phyloP scores from a whole-genome alignment of 305 asterid species.

The Rubia peregrina region DNA sequence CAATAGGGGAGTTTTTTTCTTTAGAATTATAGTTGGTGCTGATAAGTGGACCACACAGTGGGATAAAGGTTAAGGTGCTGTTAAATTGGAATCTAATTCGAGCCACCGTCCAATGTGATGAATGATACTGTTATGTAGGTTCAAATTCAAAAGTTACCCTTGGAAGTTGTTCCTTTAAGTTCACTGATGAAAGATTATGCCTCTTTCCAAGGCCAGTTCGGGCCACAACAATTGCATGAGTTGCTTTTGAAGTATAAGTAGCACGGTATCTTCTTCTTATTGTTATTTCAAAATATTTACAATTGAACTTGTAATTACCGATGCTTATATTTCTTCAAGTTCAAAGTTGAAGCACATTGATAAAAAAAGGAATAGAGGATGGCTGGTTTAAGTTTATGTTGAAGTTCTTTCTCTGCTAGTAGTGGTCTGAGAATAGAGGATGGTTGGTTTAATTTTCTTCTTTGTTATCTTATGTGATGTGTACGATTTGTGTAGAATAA shows the following conservation, averaged over 20 bases:
- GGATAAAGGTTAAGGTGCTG: too few relatives aligned
- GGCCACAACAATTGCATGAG: too few relatives aligned
- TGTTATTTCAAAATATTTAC: constrained; percentile 5
- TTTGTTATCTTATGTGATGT: too few relatives aligned
- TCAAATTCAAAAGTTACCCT: neutral
- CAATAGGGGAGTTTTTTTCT: neutral
- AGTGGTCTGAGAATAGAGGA: too few relatives aligned
- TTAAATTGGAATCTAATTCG: neutral
- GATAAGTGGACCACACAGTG: neutral
- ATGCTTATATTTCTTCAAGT: constrained; percentile 36
- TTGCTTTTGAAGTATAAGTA: constrained; percentile 5
- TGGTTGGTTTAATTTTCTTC: too few relatives aligned
- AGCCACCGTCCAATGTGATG: neutral
- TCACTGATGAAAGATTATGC: neutral
- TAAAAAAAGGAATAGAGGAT: constrained; percentile 31
- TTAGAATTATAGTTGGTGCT: neutral
- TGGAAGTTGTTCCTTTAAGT: neutral
- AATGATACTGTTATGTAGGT: neutral
- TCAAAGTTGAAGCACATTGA: constrained; percentile 23
- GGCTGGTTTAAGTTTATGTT: too few relatives aligned
- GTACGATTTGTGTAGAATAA: too few relatives aligned
- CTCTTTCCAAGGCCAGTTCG: neutral
- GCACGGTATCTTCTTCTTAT: neutral
- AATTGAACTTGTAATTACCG: constrained; percentile 23
- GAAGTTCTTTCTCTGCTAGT: too few relatives aligned